Conservation (phyloP, 495 filamentous ascomycete species). For the Podospora tetraspora region DNA sequence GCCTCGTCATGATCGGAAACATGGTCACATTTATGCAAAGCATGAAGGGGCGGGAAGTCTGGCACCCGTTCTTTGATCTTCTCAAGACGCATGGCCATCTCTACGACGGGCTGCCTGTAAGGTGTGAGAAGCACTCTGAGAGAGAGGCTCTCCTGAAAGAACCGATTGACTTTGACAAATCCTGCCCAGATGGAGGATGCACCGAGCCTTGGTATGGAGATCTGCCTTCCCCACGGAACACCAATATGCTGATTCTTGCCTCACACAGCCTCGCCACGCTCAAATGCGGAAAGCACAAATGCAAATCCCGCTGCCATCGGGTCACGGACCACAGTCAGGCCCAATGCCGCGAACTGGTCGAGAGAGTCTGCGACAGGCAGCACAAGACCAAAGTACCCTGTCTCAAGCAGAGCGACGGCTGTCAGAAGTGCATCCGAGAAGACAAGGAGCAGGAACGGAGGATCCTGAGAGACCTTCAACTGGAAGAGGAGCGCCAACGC, state of each 20-base stretch:
- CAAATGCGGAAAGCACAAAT: conserved; percentile 58
- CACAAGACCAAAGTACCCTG: conserved; percentile 43
- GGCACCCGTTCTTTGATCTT: conserved; percentile 54
- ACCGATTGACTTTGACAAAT: conserved; percentile 52
- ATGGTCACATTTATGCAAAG: conserved; percentile 59
- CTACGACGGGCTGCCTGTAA: conserved; percentile 65
- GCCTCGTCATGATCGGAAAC: conserved; percentile 68
- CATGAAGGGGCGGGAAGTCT: conserved; percentile 54
- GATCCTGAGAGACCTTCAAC: conserved; percentile 46
- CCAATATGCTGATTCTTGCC: not conserved
- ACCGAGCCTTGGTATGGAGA: conserved; percentile 55
- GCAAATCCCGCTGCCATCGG: conserved; percentile 59
- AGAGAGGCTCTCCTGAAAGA: conserved; percentile 40
- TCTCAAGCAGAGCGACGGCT: conserved; percentile 28
- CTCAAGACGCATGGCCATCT: conserved; percentile 52
- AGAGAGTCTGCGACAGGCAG: conserved; percentile 45
- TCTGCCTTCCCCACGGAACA: not conserved
- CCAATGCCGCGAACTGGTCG: conserved; percentile 45
- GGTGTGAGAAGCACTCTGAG: conserved; percentile 61
- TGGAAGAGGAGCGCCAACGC: conserved; percentile 48
- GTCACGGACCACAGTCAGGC: conserved; percentile 62
- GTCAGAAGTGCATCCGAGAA: conserved; percentile 49
- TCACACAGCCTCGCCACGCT: conserved; percentile 45
- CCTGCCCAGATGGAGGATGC: conserved; percentile 73
- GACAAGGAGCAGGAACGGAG: conserved; percentile 41